phyloP scores from a whole-genome alignment of 1,284 basidiomycete genomes.

The Earliella scabrosa region DNA sequence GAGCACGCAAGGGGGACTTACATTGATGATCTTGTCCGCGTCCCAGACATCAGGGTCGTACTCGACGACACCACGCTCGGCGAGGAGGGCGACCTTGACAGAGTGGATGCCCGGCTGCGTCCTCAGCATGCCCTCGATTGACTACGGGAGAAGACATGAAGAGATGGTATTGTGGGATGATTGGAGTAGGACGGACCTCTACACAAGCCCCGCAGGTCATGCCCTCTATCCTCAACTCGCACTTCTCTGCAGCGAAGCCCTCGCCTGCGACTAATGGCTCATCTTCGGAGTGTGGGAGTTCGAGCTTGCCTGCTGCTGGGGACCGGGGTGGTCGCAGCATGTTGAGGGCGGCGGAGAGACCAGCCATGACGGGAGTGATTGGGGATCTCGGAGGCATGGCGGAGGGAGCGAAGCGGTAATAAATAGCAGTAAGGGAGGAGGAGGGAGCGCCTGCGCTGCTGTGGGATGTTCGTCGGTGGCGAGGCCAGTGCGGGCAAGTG shows the following conservation, averaged over 20 bases:
- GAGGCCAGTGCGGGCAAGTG: neutral
- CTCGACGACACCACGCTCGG: slow-evolving; percentile 91
- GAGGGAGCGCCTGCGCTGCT: slow-evolving; percentile 29
- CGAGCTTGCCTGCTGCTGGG: slow-evolving; percentile 34
- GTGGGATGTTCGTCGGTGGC: slow-evolving; percentile 11
- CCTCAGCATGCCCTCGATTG: slow-evolving; percentile 93
- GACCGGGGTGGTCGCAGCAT: slow-evolving; percentile 20
- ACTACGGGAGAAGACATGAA: slow-evolving; percentile 43
- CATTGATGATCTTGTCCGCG: slow-evolving; percentile 77
- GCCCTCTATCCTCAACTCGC: slow-evolving; percentile 83
- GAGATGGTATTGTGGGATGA: neutral
- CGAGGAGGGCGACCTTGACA: slow-evolving; percentile 91
- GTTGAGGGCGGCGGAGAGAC: slow-evolving; percentile 25
- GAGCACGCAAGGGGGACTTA: no score
- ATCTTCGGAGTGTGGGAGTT: slow-evolving; percentile 34
- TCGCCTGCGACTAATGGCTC: slow-evolving; percentile 41
- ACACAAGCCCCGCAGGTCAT: slow-evolving; percentile 93
- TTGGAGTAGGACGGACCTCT: slow-evolving; percentile 58
- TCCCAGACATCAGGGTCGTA: slow-evolving; percentile 88
- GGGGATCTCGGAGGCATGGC: slow-evolving; percentile 15
- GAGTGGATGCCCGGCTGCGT: slow-evolving; percentile 85
- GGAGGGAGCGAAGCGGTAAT: slow-evolving; percentile 10
- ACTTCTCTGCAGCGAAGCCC: slow-evolving; percentile 43
- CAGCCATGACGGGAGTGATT: slow-evolving; percentile 22
- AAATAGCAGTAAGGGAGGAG: slow-evolving; percentile 16